Conservation (phyloP, 2,329 filamentous ascomycete species). For the Pseudogymnoascus sp. region DNA sequence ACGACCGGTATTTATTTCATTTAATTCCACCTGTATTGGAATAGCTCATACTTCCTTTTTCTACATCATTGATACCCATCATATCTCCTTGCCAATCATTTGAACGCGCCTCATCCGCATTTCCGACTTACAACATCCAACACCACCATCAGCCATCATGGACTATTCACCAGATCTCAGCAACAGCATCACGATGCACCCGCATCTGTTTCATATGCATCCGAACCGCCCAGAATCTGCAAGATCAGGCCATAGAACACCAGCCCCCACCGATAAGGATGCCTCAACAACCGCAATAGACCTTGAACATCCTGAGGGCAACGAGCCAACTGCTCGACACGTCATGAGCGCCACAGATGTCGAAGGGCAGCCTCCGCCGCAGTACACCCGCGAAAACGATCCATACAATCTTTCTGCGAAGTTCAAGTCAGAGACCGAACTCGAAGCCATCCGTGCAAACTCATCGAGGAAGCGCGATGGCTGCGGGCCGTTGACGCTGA, state of each 20-base stretch:
- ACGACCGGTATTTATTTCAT: neutral
- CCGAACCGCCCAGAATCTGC: constrained; percentile 20
- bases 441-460: constrained; percentile 71
- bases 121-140: neutral
- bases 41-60: neutral
- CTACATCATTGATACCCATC: neutral
- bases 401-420: constrained; percentile 71
- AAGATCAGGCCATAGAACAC: constrained; percentile 20
- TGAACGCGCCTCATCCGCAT: neutral
- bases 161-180: constrained; percentile 17
- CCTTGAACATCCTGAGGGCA: constrained; percentile 19
- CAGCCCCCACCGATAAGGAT: constrained; percentile 23
- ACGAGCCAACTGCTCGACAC: constrained; percentile 24
- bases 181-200: constrained; percentile 26
- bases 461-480: constrained; percentile 65
- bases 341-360: constrained; percentile 30
- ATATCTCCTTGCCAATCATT: neutral
- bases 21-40: neutral
- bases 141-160: neutral
- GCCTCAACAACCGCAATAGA: constrained; percentile 36
- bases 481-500: constrained; percentile 29
- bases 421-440: constrained; percentile 69
- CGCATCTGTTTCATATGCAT: constrained; percentile 25
- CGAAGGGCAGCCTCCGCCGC: constrained; percentile 29
- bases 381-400: constrained; percentile 49